Evolutionary conservation across 495 filamentous ascomycete genomes (phyloP).

Genomic region (Bacidia gigantensis): DNA sequence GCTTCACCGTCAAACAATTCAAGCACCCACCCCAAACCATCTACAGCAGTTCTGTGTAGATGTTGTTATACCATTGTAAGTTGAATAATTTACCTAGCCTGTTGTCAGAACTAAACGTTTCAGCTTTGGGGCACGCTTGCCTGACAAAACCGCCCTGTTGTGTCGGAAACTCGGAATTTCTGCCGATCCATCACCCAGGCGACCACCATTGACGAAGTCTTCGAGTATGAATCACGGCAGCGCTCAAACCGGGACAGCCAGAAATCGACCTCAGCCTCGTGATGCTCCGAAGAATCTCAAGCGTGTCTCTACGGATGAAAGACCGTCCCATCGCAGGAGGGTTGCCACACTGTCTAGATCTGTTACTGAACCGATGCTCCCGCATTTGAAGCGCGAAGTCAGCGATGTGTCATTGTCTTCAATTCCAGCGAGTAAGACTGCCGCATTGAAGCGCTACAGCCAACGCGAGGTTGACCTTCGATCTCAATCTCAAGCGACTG

Average conservation of each 20-base stretch:
- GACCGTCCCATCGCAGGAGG: slow-evolving; percentile 32
- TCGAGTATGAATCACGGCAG: slow-evolving; percentile 14
- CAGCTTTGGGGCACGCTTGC: slow-evolving; percentile 70
- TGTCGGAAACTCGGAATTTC: slow-evolving; percentile 80
- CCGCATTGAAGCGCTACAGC: slow-evolving; percentile 44
- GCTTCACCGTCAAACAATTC: slow-evolving; percentile 21
- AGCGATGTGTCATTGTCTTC: slow-evolving; percentile 44
- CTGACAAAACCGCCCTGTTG: slow-evolving; percentile 62
- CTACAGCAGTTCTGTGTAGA: slow-evolving; percentile 77
- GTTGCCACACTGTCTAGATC: slow-evolving; percentile 51
- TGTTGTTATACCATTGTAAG: slow-evolving; percentile 83
- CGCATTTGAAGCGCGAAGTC: slow-evolving; percentile 47
- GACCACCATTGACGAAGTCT: slow-evolving; percentile 33
- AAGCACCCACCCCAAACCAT: slow-evolving; percentile 34
- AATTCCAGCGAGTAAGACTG: slow-evolving; percentile 38
- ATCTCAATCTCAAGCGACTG: slow-evolving; percentile 39
- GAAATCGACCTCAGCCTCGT: slow-evolving; percentile 36
- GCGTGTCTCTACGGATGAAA: slow-evolving; percentile 58
- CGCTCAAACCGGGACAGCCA: slow-evolving; percentile 40
- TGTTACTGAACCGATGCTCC: slow-evolving; percentile 45
- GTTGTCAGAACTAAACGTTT: neutral
- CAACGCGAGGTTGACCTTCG: slow-evolving; percentile 58
- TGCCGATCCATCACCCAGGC: slow-evolving; percentile 46
- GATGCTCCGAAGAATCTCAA: slow-evolving; percentile 49
- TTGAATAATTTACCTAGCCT: neutral